These are phyloP conservation scores for Carallia pectinifolia DNA, from an alignment of 345 rosid species.

Conservation along the genomic window DNA sequence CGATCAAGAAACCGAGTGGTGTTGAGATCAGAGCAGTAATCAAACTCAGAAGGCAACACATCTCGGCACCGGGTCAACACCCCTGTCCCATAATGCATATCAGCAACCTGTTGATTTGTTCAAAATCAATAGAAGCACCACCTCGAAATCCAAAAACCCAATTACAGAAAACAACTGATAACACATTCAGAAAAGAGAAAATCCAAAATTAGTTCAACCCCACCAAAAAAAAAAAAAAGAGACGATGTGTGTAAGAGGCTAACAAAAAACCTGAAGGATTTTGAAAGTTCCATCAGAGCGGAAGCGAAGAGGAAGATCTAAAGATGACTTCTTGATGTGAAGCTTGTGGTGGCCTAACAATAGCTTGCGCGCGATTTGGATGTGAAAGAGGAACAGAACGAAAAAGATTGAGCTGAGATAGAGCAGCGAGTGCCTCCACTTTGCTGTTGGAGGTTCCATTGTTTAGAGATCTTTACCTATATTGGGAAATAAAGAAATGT, in stretches of 20 bases:
- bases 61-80: constrained; percentile 67
- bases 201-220: neutral
- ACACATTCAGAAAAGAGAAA: neutral
- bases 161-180: neutral
- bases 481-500: no score
- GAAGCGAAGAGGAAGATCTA: constrained; percentile 74
- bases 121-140: neutral
- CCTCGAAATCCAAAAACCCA: neutral
- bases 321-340: constrained; percentile 48
- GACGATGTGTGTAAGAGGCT: neutral
- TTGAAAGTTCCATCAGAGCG: constrained; percentile 85
- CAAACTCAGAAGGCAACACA: constrained; percentile 54
- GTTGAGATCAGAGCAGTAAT: constrained; percentile 77
- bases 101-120: constrained; percentile 58
- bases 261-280: constrained; percentile 68
- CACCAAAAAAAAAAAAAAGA: neutral
- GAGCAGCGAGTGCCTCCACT: constrained; percentile 43
- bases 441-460: constrained; percentile 19
- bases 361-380: constrained; percentile 38
- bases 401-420: constrained; percentile 36
- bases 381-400: constrained; percentile 46
- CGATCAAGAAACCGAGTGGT: constrained; percentile 67
- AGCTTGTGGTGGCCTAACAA: constrained; percentile 36
- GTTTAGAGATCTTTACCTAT: no score
- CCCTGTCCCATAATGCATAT: constrained; percentile 91